These are phyloP conservation scores for Mimosa pudica DNA, from an alignment of 306 rosid genomes.

Conservation along the genomic window DNA sequence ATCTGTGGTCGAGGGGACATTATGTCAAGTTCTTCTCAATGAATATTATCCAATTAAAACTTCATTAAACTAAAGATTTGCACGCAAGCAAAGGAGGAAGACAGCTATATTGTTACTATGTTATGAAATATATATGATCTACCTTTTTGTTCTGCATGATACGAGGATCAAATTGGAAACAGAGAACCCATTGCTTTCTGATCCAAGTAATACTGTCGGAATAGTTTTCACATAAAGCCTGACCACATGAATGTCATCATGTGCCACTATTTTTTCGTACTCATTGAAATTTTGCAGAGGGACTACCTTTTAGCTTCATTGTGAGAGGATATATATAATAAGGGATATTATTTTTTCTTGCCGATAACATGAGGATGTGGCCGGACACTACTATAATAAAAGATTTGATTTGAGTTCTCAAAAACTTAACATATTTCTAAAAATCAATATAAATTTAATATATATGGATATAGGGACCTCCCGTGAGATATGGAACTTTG, in stretches of 20 bases:
- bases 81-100: conserved; percentile 30
- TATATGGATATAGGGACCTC: not conserved
- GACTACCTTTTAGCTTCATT: not conserved
- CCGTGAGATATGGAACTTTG: not conserved
- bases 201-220: not conserved
- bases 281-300: not conserved
- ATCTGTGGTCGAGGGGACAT: conserved; percentile 5
- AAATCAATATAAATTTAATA: not conserved
- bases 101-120: conserved; percentile 8
- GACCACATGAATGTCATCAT: not conserved
- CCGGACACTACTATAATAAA: not conserved
- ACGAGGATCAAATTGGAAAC: not conserved
- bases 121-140: not conserved
- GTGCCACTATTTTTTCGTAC: not conserved
- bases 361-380: not conserved
- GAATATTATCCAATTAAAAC: not conserved
- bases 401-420: not conserved
- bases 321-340: not conserved
- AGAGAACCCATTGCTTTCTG: conserved; percentile 1
- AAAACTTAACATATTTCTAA: not conserved
- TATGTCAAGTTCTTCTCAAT: conserved; percentile 10
- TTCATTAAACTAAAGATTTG: conserved; percentile 1
- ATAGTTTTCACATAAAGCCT: not conserved
- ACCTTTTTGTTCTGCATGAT: not conserved
- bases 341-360: not conserved